Evolutionary conservation across 805 yeast genomes (phyloP).

Genomic region (Maudiozyma saulgeensis): DNA sequence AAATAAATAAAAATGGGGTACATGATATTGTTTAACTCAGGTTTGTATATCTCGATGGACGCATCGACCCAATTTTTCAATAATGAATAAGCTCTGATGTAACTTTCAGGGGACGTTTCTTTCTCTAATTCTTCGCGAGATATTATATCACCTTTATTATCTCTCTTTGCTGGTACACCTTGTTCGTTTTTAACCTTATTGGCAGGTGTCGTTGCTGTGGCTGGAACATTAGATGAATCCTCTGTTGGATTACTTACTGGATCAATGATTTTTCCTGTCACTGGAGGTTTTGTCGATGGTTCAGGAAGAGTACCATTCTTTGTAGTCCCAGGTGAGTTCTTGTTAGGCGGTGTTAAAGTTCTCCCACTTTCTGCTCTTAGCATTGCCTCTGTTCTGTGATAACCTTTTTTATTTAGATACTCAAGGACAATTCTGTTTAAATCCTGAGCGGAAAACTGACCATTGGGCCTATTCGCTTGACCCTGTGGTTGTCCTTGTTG

Average conservation of each 20-base stretch:
- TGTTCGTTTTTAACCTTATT: not conserved
- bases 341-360: conserved; percentile 41
- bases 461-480: conserved; percentile 8
- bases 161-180: conserved; percentile 20
- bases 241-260: conserved; percentile 26
- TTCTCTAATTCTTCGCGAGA: conserved; percentile 17
- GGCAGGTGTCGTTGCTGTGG: not conserved
- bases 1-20: conserved; percentile 92
- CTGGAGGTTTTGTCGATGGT: conserved; percentile 26
- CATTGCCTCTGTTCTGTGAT: conserved; percentile 89
- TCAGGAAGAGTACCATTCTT: conserved; percentile 31
- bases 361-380: conserved; percentile 76
- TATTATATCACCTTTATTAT: conserved; percentile 20
- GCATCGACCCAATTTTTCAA: conserved; percentile 84
- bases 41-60: conserved; percentile 82
- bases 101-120: conserved; percentile 48
- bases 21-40: conserved; percentile 72
- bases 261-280: conserved; percentile 19
- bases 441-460: conserved; percentile 64
- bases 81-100: conserved; percentile 70
- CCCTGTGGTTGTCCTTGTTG: conserved; percentile 2
- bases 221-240: conserved; percentile 3
- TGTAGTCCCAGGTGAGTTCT: conserved; percentile 40
- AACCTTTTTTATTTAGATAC: conserved; percentile 87
- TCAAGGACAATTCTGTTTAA: conserved; percentile 87